Percentiles rank a stretch among this genome's conserved stretches.
phyloP scores from a whole-genome alignment of 108 stramenopile genomes.

The Cyclotella baltica region DNA sequence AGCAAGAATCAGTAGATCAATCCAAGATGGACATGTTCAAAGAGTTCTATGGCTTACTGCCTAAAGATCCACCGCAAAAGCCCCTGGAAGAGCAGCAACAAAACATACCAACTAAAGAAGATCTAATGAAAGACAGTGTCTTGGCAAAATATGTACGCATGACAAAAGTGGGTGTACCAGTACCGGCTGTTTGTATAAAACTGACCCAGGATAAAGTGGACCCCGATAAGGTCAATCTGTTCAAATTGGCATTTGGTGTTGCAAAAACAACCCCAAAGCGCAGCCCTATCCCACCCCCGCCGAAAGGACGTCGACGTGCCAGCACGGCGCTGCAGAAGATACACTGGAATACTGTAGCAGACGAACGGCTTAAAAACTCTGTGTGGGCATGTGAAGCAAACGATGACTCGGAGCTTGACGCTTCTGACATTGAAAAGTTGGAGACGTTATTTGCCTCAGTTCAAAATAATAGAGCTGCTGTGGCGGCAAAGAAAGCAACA shows the following conservation, averaged over 20 bases:
- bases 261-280: background rate
- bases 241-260: conserved; percentile 38
- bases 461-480: conserved; percentile 18
- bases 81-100: conserved; percentile 1
- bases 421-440: conserved; percentile 38
- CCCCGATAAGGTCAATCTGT: conserved; percentile 35
- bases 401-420: conserved; percentile 32
- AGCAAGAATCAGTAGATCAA: conserved; percentile 32
- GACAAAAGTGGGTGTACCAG: conserved; percentile 47
- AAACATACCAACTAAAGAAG: conserved; percentile 22
- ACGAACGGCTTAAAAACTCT: conserved; percentile 46
- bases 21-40: conserved; percentile 13
- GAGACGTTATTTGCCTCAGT: conserved; percentile 44
- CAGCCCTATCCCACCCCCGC: conserved; percentile 3
- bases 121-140: conserved; percentile 30
- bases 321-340: conserved; percentile 55
- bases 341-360: conserved; percentile 48
- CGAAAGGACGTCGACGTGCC: conserved; percentile 16
- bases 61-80: background rate
- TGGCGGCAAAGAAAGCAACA: conserved; percentile 8
- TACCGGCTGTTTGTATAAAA: conserved; percentile 38
- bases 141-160: conserved; percentile 45
- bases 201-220: conserved; percentile 51
- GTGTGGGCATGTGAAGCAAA: conserved; percentile 36
- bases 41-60: background rate